phyloP scores from a whole-genome alignment of 2,329 filamentous ascomycete genomes.

The Trematosphaeria pertusa region DNA sequence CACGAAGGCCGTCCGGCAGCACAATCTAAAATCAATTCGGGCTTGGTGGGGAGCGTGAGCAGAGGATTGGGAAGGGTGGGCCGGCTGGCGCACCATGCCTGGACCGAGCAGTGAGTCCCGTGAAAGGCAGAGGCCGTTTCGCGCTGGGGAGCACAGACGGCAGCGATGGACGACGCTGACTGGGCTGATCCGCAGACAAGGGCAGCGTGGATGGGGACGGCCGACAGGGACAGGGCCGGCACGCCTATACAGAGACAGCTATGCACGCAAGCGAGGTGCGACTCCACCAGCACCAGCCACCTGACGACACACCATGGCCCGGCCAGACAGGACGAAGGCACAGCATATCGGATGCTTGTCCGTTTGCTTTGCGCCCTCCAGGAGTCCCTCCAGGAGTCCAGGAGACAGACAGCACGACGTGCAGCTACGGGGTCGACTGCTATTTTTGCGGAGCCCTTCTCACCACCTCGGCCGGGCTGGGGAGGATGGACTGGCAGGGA shows the following conservation, averaged over 20 bases:
- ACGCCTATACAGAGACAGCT: constrained; percentile 12
- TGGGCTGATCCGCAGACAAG: constrained; percentile 40
- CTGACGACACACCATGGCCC: constrained; percentile 23
- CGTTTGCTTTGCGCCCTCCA: constrained; percentile 6
- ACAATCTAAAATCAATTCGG: constrained; percentile 47
- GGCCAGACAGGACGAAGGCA: constrained; percentile 24
- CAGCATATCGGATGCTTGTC: constrained; percentile 23
- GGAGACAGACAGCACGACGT: constrained; percentile 12
- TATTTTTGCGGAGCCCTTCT: constrained; percentile 21
- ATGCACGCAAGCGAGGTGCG: constrained; percentile 45
- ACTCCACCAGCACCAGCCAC: constrained; percentile 35
- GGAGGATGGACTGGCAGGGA: constrained; percentile 20
- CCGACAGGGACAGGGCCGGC: constrained; percentile 27
- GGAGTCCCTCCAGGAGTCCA: background rate
- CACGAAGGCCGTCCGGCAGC: constrained; percentile 41
- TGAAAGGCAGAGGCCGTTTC: constrained; percentile 32
- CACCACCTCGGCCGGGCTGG: constrained; percentile 13
- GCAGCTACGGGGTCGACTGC: constrained; percentile 22
- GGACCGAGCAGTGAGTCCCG: constrained; percentile 36
- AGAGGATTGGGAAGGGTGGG: constrained; percentile 32
- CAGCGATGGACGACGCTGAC: constrained; percentile 35
- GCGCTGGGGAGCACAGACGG: constrained; percentile 34
- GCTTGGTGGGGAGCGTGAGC: constrained; percentile 37
- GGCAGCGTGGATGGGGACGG: constrained; percentile 14
- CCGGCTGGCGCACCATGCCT: constrained; percentile 35